Percentiles rank a stretch among this genome's conserved stretches.
Conservation (phyloP, 805 yeast species). For the Kazachstania martiniae region DNA sequence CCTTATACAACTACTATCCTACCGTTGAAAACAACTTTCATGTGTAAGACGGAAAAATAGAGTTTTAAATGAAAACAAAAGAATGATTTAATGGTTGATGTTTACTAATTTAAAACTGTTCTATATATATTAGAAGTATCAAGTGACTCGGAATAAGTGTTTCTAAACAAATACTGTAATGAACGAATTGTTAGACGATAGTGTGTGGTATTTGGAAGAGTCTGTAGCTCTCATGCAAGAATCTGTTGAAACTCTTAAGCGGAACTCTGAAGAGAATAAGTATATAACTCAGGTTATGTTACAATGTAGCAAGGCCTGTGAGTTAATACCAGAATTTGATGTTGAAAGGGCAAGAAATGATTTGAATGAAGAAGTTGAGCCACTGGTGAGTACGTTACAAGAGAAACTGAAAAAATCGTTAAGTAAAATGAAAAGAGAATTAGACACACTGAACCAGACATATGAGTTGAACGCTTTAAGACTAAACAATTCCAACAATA, state of each 20-base stretch:
- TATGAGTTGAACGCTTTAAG: constrained; percentile 21
- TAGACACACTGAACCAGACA: constrained; percentile 21
- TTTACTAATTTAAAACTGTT: no score
- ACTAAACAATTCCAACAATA: constrained; percentile 10
- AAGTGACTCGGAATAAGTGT: no score
- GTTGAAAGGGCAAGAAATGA: constrained; percentile 26
- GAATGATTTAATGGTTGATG: no score
- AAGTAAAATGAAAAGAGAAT: constrained; percentile 18
- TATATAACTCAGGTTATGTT: constrained; percentile 17
- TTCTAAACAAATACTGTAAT: no score
- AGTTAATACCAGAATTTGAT: constrained; percentile 26
- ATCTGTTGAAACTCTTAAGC: constrained; percentile 13
- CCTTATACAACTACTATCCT: no score
- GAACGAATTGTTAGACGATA: constrained; percentile 16
- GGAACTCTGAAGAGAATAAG: constrained; percentile 12
- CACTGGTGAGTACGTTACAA: constrained; percentile 18
- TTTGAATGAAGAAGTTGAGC: constrained; percentile 25
- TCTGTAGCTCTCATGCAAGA: constrained; percentile 12
- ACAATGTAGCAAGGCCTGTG: constrained; percentile 20
- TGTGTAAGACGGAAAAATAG: no score
- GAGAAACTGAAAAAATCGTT: constrained; percentile 20
- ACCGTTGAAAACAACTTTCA: no score
- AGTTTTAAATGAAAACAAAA: no score
- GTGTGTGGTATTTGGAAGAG: constrained; percentile 15
- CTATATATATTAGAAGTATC: no score